Evolutionary conservation across 345 rosid species (phyloP).

Genomic region (Clarkia xantiana): DNA sequence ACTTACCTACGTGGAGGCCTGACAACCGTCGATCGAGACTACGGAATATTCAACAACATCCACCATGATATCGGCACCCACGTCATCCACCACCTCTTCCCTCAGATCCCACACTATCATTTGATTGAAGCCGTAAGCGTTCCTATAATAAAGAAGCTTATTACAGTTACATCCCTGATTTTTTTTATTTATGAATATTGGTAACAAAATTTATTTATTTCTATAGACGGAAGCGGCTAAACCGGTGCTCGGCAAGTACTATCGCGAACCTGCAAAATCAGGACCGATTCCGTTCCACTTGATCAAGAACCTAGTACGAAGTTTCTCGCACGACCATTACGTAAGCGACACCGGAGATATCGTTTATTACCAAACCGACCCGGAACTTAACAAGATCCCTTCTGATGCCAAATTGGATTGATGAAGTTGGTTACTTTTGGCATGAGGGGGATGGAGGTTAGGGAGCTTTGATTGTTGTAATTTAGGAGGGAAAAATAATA

Average conservation of each 20-base stretch:
- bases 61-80: slow-evolving; percentile 94
- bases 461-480: no score
- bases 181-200: background rate
- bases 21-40: slow-evolving; percentile 74
- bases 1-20: slow-evolving; percentile 80
- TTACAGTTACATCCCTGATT: background rate
- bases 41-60: slow-evolving; percentile 58
- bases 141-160: background rate
- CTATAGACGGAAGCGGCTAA: slow-evolving; percentile 46
- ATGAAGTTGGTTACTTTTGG: no score
- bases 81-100: slow-evolving; percentile 87
- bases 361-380: slow-evolving; percentile 56
- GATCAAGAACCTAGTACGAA: slow-evolving; percentile 32
- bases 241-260: slow-evolving; percentile 65
- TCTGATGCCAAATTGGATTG: background rate
- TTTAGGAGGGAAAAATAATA: no score
- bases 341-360: slow-evolving; percentile 66
- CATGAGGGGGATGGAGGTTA: no score
- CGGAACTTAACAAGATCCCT: slow-evolving; percentile 9
- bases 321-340: slow-evolving; percentile 55
- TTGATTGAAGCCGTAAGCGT: slow-evolving; percentile 41
- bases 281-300: slow-evolving; percentile 61
- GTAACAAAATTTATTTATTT: background rate
- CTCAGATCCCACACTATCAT: slow-evolving; percentile 88
- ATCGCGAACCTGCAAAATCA: slow-evolving; percentile 61